phyloP scores from a whole-genome alignment of 805 yeast species.

The Candida germanica region DNA sequence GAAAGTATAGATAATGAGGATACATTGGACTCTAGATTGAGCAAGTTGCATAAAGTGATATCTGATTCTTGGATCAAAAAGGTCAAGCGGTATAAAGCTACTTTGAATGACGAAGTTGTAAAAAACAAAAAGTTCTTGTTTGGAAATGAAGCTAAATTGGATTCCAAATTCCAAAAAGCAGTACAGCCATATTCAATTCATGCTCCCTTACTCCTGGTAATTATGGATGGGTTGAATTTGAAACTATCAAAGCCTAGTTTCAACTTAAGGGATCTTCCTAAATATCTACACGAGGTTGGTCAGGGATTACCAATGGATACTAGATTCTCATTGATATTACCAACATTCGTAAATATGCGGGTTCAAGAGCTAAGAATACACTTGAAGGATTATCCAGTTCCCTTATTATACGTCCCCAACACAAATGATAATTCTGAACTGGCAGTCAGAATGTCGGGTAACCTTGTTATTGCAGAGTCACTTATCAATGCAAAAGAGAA shows the following conservation, averaged over 20 bases:
- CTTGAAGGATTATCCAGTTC: constrained; percentile 82
- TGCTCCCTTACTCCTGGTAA: constrained; percentile 35
- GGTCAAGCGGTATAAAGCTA: constrained; percentile 44
- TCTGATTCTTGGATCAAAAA: constrained; percentile 71
- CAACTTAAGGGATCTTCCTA: constrained; percentile 40
- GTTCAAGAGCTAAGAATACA: constrained; percentile 66
- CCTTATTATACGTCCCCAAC: constrained; percentile 70
- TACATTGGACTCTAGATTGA: constrained; percentile 25
- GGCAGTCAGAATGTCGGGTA: constrained; percentile 48
- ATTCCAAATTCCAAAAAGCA: constrained; percentile 17
- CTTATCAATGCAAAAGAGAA: constrained; percentile 49
- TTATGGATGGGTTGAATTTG: constrained; percentile 26
- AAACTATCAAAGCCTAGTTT: constrained; percentile 26
- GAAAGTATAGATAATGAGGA: constrained; percentile 13
- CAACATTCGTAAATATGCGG: constrained; percentile 54
- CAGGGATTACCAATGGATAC: constrained; percentile 79
- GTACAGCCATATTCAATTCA: constrained; percentile 27
- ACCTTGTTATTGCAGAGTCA: constrained; percentile 67
- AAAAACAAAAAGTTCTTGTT: constrained; percentile 31
- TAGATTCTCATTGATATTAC: constrained; percentile 63
- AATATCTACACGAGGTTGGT: constrained; percentile 70
- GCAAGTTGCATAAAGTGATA: constrained; percentile 41
- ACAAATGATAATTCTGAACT: constrained; percentile 12
- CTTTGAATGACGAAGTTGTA: constrained; percentile 38
- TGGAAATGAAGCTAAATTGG: constrained; percentile 30